Base-by-base conservation (phyloP, 2,329 filamentous ascomycete genomes). In the Trichophyton benhamiae region DNA sequence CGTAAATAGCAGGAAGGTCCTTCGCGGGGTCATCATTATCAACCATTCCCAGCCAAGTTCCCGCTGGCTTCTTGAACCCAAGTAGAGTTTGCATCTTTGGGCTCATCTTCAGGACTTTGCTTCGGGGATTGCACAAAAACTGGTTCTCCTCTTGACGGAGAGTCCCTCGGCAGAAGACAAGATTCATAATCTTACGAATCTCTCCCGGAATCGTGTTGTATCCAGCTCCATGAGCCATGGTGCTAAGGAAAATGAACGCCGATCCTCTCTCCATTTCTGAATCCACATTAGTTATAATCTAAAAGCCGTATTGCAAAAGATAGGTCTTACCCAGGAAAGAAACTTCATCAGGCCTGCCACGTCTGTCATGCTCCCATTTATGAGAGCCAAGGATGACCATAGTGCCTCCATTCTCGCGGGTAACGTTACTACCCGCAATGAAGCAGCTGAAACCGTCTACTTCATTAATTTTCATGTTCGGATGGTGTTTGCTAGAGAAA, bases 1-100 rank as follows among this genome's bases (percentile, higher is more conserved):
- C 55, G 41, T 58, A 58, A 42, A 58, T 58, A 7, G 55, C 55
- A 42, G 55, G 8, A 20, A 58, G 55, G 6, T 58, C 55, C 41
- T 58, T 58, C 55, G 55, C 55, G 8, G 55, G 55, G 55, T 58
- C 55, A 8, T 58, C 55, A 42, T 58, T 58, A n/a, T 58, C 55
- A 58, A 58, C 55, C 55, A 58, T 58, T 30, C 55, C 55, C 15
- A 58, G 30, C 55, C 55, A 58, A 17, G 30, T 58, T 33, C 55
- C 55, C 20, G 55, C 55, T 41, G 55, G 55, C 55, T 58, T 58
- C 33, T 58, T 58, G 55, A 58, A 58, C 20, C 55, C 55, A 22
- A 58, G 55, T 17, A 58, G 55, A 9, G 55, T 58, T 25, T 58
- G 55, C 17, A 58, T 15, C 38, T 58, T 58, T 25, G 55, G 55